A percentile compares a stretch with the other conserved stretches of the same genome.
Conservation (phyloP, 768 basidiomycete genomes). For the Crucibulum laeve region DNA sequence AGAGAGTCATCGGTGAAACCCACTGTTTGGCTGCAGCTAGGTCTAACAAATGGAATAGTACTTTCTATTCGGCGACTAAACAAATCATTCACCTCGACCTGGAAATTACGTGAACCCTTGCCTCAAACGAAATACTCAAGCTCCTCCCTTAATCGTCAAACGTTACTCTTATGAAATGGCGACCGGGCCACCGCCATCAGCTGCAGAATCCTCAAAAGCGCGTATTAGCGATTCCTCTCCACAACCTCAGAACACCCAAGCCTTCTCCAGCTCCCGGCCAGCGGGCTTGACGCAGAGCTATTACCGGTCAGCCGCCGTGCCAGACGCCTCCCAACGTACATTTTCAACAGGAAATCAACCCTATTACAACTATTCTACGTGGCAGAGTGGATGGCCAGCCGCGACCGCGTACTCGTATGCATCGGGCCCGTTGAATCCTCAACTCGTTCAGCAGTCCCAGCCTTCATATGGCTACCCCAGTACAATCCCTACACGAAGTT, state of each 20-base stretch:
- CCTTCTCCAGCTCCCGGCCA: not conserved
- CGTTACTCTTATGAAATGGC: constrained; percentile 28
- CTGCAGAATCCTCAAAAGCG: constrained; percentile 30
- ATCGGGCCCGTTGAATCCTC: not conserved
- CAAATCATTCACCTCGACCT: too few species aligned
- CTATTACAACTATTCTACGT: constrained; percentile 9
- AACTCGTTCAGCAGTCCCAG: constrained; percentile 1
- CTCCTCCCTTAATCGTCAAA: too few species aligned
- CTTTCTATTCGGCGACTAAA: too few species aligned
- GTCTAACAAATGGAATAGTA: too few species aligned
- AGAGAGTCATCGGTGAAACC: too few species aligned
- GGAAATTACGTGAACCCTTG: too few species aligned
- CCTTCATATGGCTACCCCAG: not conserved
- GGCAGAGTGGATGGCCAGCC: constrained; percentile 7
- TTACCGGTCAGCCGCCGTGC: too few species aligned
- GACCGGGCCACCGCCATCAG: constrained; percentile 34
- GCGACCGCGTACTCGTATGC: constrained; percentile 6
- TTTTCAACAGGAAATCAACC: not conserved
- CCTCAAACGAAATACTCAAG: too few species aligned
- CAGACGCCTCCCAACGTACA: too few species aligned
- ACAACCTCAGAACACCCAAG: not conserved
- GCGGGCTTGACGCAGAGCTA: too few species aligned
- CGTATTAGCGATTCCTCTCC: not conserved
- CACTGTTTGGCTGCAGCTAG: too few species aligned
- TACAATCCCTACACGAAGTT: not conserved